Evolutionary conservation across 148 eudicot genomes (phyloP).

Genomic region (Diospyros lotus): DNA sequence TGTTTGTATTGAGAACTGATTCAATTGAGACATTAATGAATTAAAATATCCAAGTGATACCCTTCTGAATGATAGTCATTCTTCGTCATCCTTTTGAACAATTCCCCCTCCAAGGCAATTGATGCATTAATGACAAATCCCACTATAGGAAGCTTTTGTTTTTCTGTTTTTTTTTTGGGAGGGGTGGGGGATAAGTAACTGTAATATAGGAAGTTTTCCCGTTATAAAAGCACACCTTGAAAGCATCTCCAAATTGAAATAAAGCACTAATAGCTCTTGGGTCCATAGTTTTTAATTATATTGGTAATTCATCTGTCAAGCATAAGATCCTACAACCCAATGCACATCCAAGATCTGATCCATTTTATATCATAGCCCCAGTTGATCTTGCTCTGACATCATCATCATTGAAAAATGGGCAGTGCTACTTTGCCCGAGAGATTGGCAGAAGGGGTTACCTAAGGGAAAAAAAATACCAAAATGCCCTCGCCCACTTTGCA

Average conservation of each 20-base stretch:
- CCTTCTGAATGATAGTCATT: neutral
- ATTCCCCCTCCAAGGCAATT: neutral
- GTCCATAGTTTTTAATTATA: neutral
- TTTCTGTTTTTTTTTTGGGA: too few species aligned
- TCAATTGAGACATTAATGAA: too few species aligned
- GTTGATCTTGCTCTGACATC: too few species aligned
- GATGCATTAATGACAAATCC: neutral
- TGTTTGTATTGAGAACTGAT: too few species aligned
- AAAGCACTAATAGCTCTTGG: neutral
- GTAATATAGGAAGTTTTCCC: too few species aligned
- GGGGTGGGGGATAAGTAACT: too few species aligned
- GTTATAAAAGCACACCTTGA: neutral
- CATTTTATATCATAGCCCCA: neutral
- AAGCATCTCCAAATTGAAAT: neutral
- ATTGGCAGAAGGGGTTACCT: too few species aligned
- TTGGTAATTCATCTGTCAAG: neutral
- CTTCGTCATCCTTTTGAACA: neutral
- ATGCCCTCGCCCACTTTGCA: too few species aligned
- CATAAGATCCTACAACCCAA: neutral
- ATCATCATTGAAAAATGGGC: too few species aligned
- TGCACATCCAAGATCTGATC: neutral
- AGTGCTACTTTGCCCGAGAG: too few species aligned
- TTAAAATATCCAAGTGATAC: neutral
- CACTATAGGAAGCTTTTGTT: too few species aligned
- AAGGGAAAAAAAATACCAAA: too few species aligned